A percentile compares a stretch with the other conserved stretches of the same genome.
Evolutionary conservation across 352 stramenopile genomes (phyloP).

Genomic region (Globisporangium splendens): DNA sequence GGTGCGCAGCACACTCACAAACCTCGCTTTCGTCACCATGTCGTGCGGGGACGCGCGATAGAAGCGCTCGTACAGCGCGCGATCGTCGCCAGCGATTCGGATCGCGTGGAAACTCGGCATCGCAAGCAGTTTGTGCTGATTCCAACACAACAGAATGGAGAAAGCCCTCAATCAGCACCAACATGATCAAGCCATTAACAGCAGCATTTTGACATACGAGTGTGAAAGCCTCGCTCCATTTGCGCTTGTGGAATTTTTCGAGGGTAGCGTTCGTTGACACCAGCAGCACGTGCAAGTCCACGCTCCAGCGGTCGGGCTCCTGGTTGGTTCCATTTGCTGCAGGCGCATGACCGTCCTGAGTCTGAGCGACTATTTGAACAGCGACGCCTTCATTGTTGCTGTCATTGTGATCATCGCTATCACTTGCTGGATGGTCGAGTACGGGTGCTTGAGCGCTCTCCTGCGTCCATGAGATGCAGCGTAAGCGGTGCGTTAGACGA

Average conservation of each 20-base stretch:
- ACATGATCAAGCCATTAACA: not conserved
- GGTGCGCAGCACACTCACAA: constrained; percentile 57
- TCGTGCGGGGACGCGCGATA: constrained; percentile 67
- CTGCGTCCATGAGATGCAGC: too few relatives aligned
- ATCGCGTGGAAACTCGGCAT: constrained; percentile 41
- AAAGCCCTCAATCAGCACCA: not conserved
- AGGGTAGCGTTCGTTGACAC: constrained; percentile 37
- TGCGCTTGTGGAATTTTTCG: constrained; percentile 57
- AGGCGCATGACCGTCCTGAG: too few relatives aligned
- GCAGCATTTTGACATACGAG: constrained; percentile 25
- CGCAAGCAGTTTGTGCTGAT: constrained; percentile 35
- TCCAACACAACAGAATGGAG: not conserved
- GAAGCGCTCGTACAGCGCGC: constrained; percentile 65
- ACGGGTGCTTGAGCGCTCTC: not conserved
- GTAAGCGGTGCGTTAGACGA: too few relatives aligned
- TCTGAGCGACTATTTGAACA: too few relatives aligned
- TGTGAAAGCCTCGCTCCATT: constrained; percentile 54
- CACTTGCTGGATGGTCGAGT: not conserved
- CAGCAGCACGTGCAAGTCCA: constrained; percentile 9
- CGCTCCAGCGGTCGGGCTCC: not conserved
- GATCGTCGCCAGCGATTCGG: constrained; percentile 53
- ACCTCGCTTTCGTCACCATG: constrained; percentile 62
- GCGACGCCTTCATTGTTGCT: not conserved
- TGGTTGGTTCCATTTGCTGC: too few relatives aligned
- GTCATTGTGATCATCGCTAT: not conserved